A percentile compares a stretch with the other conserved stretches of the same genome.
These are phyloP conservation scores for Penicillium polonicum DNA, from an alignment of 2,329 filamentous ascomycete species.

Conservation along the genomic window DNA sequence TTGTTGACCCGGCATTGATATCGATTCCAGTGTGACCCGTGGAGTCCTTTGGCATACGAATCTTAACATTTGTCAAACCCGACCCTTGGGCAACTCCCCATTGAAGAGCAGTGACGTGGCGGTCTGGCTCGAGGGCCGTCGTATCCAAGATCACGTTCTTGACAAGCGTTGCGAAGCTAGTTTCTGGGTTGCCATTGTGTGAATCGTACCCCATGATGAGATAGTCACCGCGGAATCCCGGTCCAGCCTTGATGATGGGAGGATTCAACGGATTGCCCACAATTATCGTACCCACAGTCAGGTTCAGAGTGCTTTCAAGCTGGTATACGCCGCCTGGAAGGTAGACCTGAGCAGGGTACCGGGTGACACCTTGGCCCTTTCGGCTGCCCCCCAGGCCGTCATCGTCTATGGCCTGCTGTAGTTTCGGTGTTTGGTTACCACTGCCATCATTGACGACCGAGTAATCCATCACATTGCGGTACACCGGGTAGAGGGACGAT, in stretches of 20 bases:
- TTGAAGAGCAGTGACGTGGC: constrained; percentile 30
- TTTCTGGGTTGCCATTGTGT: constrained; percentile 25
- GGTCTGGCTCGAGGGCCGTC: constrained; percentile 20
- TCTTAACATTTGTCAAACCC: constrained; percentile 33
- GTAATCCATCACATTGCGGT: constrained; percentile 32
- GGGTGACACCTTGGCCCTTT: constrained; percentile 26
- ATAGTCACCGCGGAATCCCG: constrained; percentile 27
- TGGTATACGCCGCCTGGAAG: constrained; percentile 30
- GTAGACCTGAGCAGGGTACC: constrained; percentile 31
- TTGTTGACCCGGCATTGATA: constrained; percentile 26
- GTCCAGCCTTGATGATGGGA: constrained; percentile 28
- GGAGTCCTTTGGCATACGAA: constrained; percentile 33
- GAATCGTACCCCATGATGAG: constrained; percentile 32
- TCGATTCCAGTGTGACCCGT: constrained; percentile 32
- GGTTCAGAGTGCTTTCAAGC: constrained; percentile 24
- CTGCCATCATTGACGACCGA: constrained; percentile 25
- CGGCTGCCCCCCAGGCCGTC: constrained; percentile 28
- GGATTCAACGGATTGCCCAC: constrained; percentile 34
- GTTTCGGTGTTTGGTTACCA: constrained; percentile 24
- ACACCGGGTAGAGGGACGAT: constrained; percentile 24
- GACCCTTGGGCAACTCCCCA: constrained; percentile 38
- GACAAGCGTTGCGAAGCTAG: constrained; percentile 33
- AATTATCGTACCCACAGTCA: constrained; percentile 34
- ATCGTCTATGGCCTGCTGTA: constrained; percentile 32
- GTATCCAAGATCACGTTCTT: constrained; percentile 37